phyloP scores from a whole-genome alignment of 352 stramenopile species.

The Phytophthora kernoviae region DNA sequence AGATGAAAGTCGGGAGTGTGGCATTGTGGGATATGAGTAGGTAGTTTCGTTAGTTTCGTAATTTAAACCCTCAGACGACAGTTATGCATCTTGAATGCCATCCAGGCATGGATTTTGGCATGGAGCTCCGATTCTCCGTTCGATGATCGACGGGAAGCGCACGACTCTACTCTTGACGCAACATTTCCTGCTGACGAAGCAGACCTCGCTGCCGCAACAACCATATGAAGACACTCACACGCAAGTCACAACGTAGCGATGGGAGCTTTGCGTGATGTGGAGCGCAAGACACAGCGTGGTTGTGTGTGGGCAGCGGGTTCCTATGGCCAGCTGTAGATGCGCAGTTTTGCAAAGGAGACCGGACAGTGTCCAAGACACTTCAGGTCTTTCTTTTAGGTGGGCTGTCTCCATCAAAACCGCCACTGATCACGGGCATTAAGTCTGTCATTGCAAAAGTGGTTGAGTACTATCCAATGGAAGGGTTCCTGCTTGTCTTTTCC shows the following conservation, averaged over 20 bases:
- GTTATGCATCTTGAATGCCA: too few relatives aligned
- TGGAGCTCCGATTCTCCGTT: constrained; percentile 3
- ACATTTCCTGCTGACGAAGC: neutral
- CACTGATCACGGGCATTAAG: constrained; percentile 6
- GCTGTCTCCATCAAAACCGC: constrained; percentile 14
- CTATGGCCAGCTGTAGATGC: constrained; percentile 16
- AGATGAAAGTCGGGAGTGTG: constrained; percentile 5
- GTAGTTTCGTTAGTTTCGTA: constrained; percentile 13
- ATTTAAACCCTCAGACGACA: constrained; percentile 6
- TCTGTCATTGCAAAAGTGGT: constrained; percentile 13
- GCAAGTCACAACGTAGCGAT: constrained; percentile 1
- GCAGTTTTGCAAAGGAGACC: constrained; percentile 16
- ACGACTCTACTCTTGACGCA: neutral
- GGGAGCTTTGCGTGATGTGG: constrained; percentile 15
- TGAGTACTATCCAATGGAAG: constrained; percentile 56
- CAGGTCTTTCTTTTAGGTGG: neutral
- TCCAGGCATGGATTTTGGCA: too few relatives aligned
- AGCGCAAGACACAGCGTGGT: constrained; percentile 18
- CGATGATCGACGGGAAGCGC: neutral
- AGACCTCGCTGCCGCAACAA: neutral
- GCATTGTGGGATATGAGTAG: constrained; percentile 8
- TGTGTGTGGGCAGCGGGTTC: constrained; percentile 17
- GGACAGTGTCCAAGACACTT: constrained; percentile 14
- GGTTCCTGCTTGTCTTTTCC: constrained; percentile 69
- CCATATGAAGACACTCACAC: neutral